A percentile compares a stretch with the other conserved stretches of the same genome.
Conservation (phyloP, 345 rosid genomes). For the Arabidopsis arenosa region DNA sequence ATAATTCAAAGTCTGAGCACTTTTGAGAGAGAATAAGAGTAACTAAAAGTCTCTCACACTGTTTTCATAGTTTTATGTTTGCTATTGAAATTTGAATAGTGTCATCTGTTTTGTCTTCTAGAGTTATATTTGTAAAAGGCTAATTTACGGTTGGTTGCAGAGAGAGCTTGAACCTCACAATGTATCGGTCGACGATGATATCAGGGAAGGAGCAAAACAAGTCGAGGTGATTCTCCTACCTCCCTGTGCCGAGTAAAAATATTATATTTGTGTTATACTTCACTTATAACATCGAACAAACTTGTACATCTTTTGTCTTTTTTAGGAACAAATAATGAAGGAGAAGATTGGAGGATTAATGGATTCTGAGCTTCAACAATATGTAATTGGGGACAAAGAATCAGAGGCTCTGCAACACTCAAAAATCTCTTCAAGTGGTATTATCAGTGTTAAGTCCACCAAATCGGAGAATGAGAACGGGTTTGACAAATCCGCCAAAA, state of each 20-base stretch:
- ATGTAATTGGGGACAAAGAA: slow-evolving; percentile 68
- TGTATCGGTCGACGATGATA: slow-evolving; percentile 79
- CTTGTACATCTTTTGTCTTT: slow-evolving; percentile 44
- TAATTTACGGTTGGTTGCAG: slow-evolving; percentile 49
- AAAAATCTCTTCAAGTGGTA: slow-evolving; percentile 59
- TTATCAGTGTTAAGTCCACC: slow-evolving; percentile 62
- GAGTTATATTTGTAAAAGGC: slow-evolving; percentile 17
- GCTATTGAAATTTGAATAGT: not conserved
- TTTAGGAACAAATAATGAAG: slow-evolving; percentile 67
- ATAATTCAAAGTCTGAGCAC: not conserved
- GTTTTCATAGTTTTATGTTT: slow-evolving; percentile 12
- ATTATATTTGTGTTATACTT: slow-evolving; percentile 5
- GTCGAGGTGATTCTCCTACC: slow-evolving; percentile 64
- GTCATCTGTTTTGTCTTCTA: slow-evolving; percentile 19
- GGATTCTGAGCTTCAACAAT: slow-evolving; percentile 63
- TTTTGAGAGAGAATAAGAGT: slow-evolving; percentile 15
- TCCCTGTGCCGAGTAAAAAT: not conserved
- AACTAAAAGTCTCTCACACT: not conserved
- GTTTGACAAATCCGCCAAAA: slow-evolving; percentile 51
- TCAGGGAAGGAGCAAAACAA: slow-evolving; percentile 79
- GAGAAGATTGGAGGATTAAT: slow-evolving; percentile 56
- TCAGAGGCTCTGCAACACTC: slow-evolving; percentile 67
- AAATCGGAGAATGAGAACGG: slow-evolving; percentile 44
- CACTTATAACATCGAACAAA: slow-evolving; percentile 58
- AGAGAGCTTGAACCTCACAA: slow-evolving; percentile 66